These are phyloP conservation scores for Apiospora malaysiana DNA, from an alignment of 2,329 filamentous ascomycete genomes.

Conservation along the genomic window DNA sequence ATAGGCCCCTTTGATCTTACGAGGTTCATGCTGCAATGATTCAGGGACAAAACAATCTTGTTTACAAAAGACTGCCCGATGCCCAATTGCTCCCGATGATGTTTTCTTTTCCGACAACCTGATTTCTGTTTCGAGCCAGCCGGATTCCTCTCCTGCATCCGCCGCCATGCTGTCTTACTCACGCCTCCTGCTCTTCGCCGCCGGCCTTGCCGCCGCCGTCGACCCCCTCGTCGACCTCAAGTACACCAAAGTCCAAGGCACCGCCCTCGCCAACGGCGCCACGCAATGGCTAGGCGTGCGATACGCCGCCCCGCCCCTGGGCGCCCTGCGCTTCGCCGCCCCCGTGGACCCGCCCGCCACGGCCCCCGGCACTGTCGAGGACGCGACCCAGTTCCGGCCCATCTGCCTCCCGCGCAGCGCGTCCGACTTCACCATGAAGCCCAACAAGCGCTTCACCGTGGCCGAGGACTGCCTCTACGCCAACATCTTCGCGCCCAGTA, in stretches of 20 bases:
- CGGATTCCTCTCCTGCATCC: background rate
- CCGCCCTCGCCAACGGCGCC: slow-evolving; percentile 17
- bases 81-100: background rate
- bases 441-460: slow-evolving; percentile 23
- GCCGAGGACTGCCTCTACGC: slow-evolving; percentile 71
- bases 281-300: slow-evolving; percentile 23
- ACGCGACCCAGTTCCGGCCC: slow-evolving; percentile 20
- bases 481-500: slow-evolving; percentile 63
- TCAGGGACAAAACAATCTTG: background rate
- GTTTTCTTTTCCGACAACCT: background rate
- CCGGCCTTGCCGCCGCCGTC: slow-evolving; percentile 11
- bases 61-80: background rate
- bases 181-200: background rate
- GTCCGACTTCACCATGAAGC: slow-evolving; percentile 21
- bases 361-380: background rate
- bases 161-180: background rate
- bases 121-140: background rate
- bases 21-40: background rate
- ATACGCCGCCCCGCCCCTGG: slow-evolving; percentile 20
- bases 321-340: slow-evolving; percentile 21
- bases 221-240: slow-evolving; percentile 5
- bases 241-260: background rate
- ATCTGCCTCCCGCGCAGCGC: slow-evolving; percentile 22
- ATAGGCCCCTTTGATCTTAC: background rate
- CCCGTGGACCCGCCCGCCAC: slow-evolving; percentile 18